Base-by-base conservation (phyloP, 2,329 filamentous ascomycete species). In the Gaeumannomyces sp. region DNA sequence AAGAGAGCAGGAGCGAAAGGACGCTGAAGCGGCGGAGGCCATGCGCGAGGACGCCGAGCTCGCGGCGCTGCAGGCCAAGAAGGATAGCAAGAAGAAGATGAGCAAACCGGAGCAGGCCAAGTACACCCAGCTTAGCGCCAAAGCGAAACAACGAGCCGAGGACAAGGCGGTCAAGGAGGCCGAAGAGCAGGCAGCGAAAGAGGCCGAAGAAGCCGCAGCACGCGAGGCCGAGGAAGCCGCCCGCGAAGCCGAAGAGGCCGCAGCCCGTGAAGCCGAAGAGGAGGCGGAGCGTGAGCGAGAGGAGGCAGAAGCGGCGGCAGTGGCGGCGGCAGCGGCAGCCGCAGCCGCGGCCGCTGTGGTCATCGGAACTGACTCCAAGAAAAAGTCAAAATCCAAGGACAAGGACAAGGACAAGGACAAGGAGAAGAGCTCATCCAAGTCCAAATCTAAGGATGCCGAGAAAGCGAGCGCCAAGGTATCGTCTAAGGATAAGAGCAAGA, bases 361-460 rank as follows among this genome's bases (percentile, higher is more conserved):
- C 22, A 53, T 53, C n/a, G 45, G 45, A 25, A 11, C 45, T 1
- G 45, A 53, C 19, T 53, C 75, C 58, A 76, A 77, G 66, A 78
- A 77, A 69, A 81, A 80, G 69, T 74, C 76, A 33, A 81, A 80
- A 71, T 78, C 72, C 33, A 76, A 76, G 64, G 71, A 71, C 35
- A 74, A 74, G 64, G 68, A 68, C 28, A 68, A 68, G 61, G 53
- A 59, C 33, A 67, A 68, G 60, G 65, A 66, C 14, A 65, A 66
- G 61, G 66, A 68, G 60, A 66, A 69, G 66, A 67, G 45, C 67
- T 69, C 69, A 66, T 69, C 69, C 33, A 71, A 70, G 62, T 67
- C 68, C 25, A 70, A 68, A 28, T 65, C 69, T 14, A 74, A 75
- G 65, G 71, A 74, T 63, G 70, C 71, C 2, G 71, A 65, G 50